Base-by-base conservation (phyloP, 2,329 filamentous ascomycete species). In the Stagonosporopsis rhizophila region DNA sequence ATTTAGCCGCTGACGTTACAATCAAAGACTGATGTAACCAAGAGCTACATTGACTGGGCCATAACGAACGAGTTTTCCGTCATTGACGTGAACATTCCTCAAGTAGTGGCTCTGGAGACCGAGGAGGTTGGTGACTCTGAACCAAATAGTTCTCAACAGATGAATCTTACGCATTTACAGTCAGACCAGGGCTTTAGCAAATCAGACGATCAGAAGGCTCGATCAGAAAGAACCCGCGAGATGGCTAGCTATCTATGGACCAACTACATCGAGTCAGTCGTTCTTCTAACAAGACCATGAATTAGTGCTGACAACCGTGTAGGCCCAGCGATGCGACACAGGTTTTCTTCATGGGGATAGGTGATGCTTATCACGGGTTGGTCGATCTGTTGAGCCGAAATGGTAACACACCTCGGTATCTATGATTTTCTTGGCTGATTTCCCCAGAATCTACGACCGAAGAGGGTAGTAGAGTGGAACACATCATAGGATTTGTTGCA, bases 171-270 rank as follows among this genome's bases (percentile, higher is more conserved):
- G 15, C 30, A 20, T 20, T 32, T n/a, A 23, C 12, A 68, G 66
- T 56, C 52, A 4, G 58, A 61, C 4, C 68, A 65, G 17, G 65
- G 68, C 15, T 76, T 77, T 52, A 56, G 77, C 62, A 64, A 77
- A 71, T 51, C 85, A 85, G 74, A 87, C 85, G 58, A 68, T 19
- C 56, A 69, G 14, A 72, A 75, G 25, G 59, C 63, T 47, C 73
- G 79, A 30, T 72, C 70, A 8, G 73, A 73, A 22, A 81, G 81
- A 50, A 83, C 82, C 0, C 87, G 89, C 59, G 88, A 94, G 58
- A 80, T 97, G 11, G 86, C 94, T 4, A 87, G 85, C 58, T 98
- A 96, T 70, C 80, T 99, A 14, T 99, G 95, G 95, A 93, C 97
- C 67, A 99, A 99, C 71, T 97, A 97, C 70, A 87, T 99, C 19